phyloP scores from a whole-genome alignment of 176 grass and related monocot genomes.

The barley (Hordeum vulgare) region DNA sequence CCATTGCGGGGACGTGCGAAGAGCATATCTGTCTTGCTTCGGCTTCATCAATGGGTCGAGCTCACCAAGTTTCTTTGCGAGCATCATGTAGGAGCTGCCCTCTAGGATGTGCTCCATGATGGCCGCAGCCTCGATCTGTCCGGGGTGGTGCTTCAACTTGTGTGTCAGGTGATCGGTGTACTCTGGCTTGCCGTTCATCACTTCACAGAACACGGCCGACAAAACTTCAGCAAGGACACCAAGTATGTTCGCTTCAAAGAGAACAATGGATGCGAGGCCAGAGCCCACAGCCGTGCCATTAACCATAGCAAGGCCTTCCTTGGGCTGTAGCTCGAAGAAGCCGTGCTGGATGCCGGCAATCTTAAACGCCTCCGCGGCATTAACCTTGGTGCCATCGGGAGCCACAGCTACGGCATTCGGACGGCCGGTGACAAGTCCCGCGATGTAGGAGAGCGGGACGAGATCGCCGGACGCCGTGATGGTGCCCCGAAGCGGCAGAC shows the following conservation, averaged over 20 bases:
- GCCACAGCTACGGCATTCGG: background rate
- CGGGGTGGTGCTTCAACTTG: constrained; percentile 75
- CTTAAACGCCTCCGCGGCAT: background rate
- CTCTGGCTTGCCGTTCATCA: constrained; percentile 78
- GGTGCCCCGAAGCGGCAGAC: background rate
- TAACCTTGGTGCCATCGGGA: background rate
- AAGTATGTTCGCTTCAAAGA: background rate
- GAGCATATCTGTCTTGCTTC: constrained; percentile 61
- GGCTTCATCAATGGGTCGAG: constrained; percentile 52
- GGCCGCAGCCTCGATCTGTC: constrained; percentile 59
- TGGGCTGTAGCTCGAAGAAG: constrained; percentile 30
- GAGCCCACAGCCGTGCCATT: constrained; percentile 26
- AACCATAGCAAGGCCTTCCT: constrained; percentile 19
- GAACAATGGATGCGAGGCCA: constrained; percentile 13
- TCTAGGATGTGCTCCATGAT: constrained; percentile 58
- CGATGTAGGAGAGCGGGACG: background rate
- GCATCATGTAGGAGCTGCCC: constrained; percentile 52
- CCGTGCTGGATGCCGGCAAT: background rate
- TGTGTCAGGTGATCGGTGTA: constrained; percentile 80
- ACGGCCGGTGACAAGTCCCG: background rate
- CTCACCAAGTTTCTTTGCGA: constrained; percentile 37
- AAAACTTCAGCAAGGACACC: too few relatives aligned
- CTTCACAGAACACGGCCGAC: constrained; percentile 48
- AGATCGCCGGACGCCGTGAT: background rate
- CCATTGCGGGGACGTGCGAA: constrained; percentile 54